These are phyloP conservation scores for Mucor irregularis DNA, from an alignment of 371 early-diverging fungal genomes.

Conservation along the genomic window DNA sequence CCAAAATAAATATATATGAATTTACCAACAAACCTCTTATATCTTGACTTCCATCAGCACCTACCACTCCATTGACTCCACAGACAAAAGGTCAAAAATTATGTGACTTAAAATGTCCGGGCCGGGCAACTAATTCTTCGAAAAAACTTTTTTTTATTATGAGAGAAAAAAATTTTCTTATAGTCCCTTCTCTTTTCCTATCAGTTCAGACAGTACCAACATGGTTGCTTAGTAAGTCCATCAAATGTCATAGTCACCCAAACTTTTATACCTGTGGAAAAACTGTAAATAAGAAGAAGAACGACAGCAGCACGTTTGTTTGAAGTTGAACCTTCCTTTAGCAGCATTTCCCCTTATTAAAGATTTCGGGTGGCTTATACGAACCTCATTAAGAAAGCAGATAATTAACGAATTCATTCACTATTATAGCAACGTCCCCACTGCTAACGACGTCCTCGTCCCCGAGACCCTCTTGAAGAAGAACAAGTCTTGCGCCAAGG, in stretches of 20 bases:
- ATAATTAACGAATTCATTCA: neutral
- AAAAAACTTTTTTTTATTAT: neutral
- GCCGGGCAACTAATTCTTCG: neutral
- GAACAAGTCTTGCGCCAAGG: slow-evolving; percentile 88
- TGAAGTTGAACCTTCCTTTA: neutral
- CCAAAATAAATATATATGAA: too few species aligned
- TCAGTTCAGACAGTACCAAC: slow-evolving; percentile 34
- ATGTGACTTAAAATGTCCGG: neutral
- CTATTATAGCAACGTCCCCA: slow-evolving; percentile 52
- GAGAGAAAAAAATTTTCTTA: slow-evolving; percentile 15
- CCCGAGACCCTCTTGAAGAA: slow-evolving; percentile 98
- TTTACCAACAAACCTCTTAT: too few species aligned
- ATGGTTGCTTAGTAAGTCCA: slow-evolving; percentile 41
- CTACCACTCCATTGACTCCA: neutral
- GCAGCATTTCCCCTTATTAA: too few species aligned
- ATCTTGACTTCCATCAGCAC: too few species aligned
- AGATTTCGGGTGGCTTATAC: slow-evolving; percentile 14
- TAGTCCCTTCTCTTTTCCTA: slow-evolving; percentile 32
- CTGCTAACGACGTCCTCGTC: slow-evolving; percentile 71
- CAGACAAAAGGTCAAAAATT: neutral
- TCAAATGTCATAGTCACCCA: too few species aligned
- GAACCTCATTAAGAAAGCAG: neutral
- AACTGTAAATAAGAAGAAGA: neutral
- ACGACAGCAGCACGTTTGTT: neutral
- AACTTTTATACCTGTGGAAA: too few species aligned